A percentile compares a stretch with the other conserved stretches of the same genome.
Evolutionary conservation across 768 basidiomycete genomes (phyloP).

Genomic region (Lentinula raphanica): DNA sequence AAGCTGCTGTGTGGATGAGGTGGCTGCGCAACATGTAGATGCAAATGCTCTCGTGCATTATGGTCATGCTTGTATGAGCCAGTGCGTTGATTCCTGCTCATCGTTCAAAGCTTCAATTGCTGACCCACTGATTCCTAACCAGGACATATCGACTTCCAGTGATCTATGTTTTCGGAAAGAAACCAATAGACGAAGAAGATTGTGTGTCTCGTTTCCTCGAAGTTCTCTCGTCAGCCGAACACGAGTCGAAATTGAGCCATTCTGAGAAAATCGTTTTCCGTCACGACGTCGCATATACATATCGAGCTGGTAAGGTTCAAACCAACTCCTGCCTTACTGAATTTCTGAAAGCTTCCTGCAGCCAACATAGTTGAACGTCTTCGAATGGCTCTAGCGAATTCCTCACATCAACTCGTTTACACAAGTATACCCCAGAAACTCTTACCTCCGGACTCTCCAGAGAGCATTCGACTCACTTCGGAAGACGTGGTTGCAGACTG

Average conservation of each 20-base stretch:
- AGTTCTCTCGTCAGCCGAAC: slow-evolving; percentile 20
- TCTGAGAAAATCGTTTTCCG: slow-evolving; percentile 45
- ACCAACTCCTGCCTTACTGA: too few species aligned
- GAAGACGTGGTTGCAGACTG: not conserved
- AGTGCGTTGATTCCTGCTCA: slow-evolving; percentile 54
- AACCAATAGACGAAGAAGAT: slow-evolving; percentile 49
- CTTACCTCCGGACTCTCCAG: slow-evolving; percentile 7
- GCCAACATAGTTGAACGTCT: slow-evolving; percentile 17
- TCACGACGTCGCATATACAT: slow-evolving; percentile 75
- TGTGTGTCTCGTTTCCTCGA: slow-evolving; percentile 32
- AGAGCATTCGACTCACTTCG: not conserved
- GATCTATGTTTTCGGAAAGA: slow-evolving; percentile 85
- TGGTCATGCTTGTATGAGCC: slow-evolving; percentile 92
- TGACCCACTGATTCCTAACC: not conserved
- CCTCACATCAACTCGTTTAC: slow-evolving; percentile 30
- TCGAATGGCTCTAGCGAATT: slow-evolving; percentile 17
- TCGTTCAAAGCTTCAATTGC: not conserved
- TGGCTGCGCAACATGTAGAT: slow-evolving; percentile 90
- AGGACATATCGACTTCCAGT: slow-evolving; percentile 88
- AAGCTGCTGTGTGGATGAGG: slow-evolving; percentile 96
- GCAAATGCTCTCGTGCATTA: slow-evolving; percentile 92
- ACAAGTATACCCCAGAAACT: slow-evolving; percentile 24
- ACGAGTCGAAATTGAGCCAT: not conserved
- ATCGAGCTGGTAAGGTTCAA: slow-evolving; percentile 66
- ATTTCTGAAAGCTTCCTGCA: too few species aligned